A percentile compares a stretch with the other conserved stretches of the same genome.
These are phyloP conservation scores for Alternaria alternata DNA, from an alignment of 2,329 filamentous ascomycete species.

Conservation along the genomic window DNA sequence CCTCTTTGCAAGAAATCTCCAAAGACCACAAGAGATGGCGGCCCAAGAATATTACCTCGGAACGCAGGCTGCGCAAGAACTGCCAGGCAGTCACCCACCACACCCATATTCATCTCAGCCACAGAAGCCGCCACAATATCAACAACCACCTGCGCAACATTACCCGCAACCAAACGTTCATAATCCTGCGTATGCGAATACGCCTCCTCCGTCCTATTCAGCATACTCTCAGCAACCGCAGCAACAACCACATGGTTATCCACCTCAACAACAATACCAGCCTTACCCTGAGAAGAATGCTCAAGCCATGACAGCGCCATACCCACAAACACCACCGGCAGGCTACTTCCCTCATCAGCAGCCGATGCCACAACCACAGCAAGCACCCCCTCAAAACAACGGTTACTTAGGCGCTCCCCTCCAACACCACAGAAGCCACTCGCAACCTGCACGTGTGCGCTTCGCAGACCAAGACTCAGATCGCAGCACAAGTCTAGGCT, in stretches of 20 bases:
- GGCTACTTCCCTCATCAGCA: conserved; percentile 20
- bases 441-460: conserved; percentile 44
- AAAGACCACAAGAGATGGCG: conserved; percentile 33
- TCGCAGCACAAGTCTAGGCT: conserved; percentile 27
- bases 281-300: conserved; percentile 13
- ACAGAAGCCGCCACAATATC: conserved; percentile 25
- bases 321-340: conserved; percentile 31
- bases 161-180: conserved; percentile 20
- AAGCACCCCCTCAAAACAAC: conserved; percentile 24
- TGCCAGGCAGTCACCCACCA: conserved; percentile 27
- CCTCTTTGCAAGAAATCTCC: background rate
- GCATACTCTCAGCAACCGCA: conserved; percentile 31
- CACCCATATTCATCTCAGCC: conserved; percentile 21
- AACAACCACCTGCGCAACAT: conserved; percentile 24
- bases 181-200: conserved; percentile 18
- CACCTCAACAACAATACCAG: conserved; percentile 22
- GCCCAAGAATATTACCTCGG: conserved; percentile 46
- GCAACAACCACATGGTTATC: conserved; percentile 32
- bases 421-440: conserved; percentile 39
- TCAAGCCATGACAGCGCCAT: conserved; percentile 21
- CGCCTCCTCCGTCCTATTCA: conserved; percentile 15
- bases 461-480: conserved; percentile 39
- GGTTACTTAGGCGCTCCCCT: conserved; percentile 38
- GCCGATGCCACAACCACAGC: conserved; percentile 10
- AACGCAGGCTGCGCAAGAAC: conserved; percentile 31